phyloP scores from a whole-genome alignment of 768 basidiomycete species.

The Kwoniella shandongensis region DNA sequence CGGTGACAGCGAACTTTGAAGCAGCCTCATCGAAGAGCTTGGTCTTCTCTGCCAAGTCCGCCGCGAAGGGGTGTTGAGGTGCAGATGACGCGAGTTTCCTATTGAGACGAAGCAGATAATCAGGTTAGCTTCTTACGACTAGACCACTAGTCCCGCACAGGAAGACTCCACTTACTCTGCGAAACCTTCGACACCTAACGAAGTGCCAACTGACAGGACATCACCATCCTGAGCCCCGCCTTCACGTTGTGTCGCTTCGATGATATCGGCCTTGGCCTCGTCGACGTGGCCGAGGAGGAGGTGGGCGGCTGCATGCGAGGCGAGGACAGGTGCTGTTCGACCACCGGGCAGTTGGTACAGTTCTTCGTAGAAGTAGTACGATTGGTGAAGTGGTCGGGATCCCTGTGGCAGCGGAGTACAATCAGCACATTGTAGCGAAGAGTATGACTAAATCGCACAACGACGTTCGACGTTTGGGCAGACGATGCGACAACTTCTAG shows the following conservation, averaged over 20 bases:
- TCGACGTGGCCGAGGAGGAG: slow-evolving; percentile 51
- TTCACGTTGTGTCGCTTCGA: slow-evolving; percentile 39
- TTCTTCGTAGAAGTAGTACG: slow-evolving; percentile 55
- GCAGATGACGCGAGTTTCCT: slow-evolving; percentile 47
- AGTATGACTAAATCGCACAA: too few relatives aligned
- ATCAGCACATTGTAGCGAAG: too few relatives aligned
- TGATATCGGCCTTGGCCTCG: slow-evolving; percentile 53
- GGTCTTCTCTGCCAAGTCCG: slow-evolving; percentile 51
- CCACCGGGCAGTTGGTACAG: slow-evolving; percentile 51
- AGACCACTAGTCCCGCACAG: not conserved
- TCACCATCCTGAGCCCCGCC: slow-evolving; percentile 38
- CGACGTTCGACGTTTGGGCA: too few relatives aligned
- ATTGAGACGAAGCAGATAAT: not conserved
- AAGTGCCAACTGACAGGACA: slow-evolving; percentile 43
- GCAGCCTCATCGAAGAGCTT: slow-evolving; percentile 55
- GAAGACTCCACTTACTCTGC: slow-evolving; percentile 30
- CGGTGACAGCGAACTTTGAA: slow-evolving; percentile 49
- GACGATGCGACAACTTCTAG: too few relatives aligned
- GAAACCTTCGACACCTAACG: slow-evolving; percentile 40
- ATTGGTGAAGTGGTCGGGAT: slow-evolving; percentile 50
- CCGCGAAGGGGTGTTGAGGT: slow-evolving; percentile 51
- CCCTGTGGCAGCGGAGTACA: too few relatives aligned
- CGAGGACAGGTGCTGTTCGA: slow-evolving; percentile 50
- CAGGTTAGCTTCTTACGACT: not conserved
- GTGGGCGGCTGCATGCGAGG: slow-evolving; percentile 53